These are phyloP conservation scores for Suhomyces panamericanus DNA, from an alignment of 1,139 yeast genomes.

Conservation along the genomic window DNA sequence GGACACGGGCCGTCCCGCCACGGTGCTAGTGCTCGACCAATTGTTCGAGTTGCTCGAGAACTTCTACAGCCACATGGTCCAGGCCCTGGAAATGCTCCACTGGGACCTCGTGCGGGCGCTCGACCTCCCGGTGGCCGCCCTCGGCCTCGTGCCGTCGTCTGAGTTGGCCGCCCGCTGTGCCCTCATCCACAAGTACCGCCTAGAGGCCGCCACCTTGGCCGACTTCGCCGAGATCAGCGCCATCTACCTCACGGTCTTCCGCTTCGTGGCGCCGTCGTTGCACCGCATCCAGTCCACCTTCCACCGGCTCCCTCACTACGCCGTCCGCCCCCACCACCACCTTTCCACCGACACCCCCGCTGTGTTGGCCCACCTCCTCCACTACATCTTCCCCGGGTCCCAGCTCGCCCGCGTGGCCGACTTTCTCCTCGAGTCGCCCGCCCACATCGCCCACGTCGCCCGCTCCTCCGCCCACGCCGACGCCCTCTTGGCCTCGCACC, in stretches of 20 bases:
- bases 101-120: conserved; percentile 10
- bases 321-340: neutral
- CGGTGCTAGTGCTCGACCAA: conserved; percentile 13
- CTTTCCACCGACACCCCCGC: conserved; percentile 3
- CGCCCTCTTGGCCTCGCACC: neutral
- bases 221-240: conserved; percentile 10
- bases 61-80: conserved; percentile 13
- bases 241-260: conserved; percentile 13
- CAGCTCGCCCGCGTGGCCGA: conserved; percentile 6
- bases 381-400: conserved; percentile 12
- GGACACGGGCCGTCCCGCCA: neutral
- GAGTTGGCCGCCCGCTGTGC: conserved; percentile 11
- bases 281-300: neutral
- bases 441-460: conserved; percentile 1
- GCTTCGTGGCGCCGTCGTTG: conserved; percentile 12
- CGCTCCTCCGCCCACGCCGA: neutral
- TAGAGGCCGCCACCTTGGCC: conserved; percentile 7
- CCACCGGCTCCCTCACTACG: neutral
- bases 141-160: conserved; percentile 7
- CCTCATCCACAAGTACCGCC: conserved; percentile 14
- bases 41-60: conserved; percentile 12
- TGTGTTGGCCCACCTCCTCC: conserved; percentile 11
- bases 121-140: conserved; percentile 4
- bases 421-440: conserved; percentile 7
- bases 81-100: conserved; percentile 10